Evolutionary conservation across 2,329 filamentous ascomycete genomes (phyloP), one percentile per base, ranked within the genome.

Genomic region (Ceratocystis huliohia): DNA sequence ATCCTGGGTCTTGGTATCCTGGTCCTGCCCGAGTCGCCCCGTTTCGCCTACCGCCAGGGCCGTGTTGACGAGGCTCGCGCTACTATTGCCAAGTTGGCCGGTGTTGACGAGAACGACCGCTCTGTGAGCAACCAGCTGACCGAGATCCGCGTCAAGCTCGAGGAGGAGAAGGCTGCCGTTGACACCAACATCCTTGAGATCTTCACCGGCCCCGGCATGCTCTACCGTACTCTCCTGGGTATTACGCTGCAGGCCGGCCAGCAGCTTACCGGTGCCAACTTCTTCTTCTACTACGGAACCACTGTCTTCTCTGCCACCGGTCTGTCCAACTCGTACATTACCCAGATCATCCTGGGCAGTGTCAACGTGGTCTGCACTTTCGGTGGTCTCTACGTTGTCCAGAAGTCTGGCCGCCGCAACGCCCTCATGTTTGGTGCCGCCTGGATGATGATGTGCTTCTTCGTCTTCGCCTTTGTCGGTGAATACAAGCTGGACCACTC

Each of bases 291-390:
- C 74, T 88, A 86, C 71, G 82, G 81, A 28, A 84, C 82, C 50
- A 86, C 83, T 3, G 84, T 88, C 70, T 89, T 90, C 74, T 72
- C 78, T 15, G 80, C 85, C 1, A 85, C 85, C 1, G 87, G 87
- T 70, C 80, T 89, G 33, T 74, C 72, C 68, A 83, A 90, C 76
- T 82, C 81, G 63, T 89, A 86, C 71, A 76, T 85, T 64, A 88
- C 85, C 0, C 84, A 87, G 71, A 85, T 88, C 70, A 86, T 88
- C 68, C 79, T 88, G 22, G 81, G 81, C 8, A 83, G 80, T 0
- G 86, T 89, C 71, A 89, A 89, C 71, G 84, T 88, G 1, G 78
- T 78, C 64, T 85, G 82, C 72, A 89, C 87, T 1, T 82, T 89
- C 68, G 80, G 76, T 46, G 86, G 85, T 62, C 77, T 89, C 44